A percentile compares a stretch with the other conserved stretches of the same genome.
Evolutionary conservation across 2,329 filamentous ascomycete species (phyloP).

Genomic region (Ophidiomyces ophidiicola): DNA sequence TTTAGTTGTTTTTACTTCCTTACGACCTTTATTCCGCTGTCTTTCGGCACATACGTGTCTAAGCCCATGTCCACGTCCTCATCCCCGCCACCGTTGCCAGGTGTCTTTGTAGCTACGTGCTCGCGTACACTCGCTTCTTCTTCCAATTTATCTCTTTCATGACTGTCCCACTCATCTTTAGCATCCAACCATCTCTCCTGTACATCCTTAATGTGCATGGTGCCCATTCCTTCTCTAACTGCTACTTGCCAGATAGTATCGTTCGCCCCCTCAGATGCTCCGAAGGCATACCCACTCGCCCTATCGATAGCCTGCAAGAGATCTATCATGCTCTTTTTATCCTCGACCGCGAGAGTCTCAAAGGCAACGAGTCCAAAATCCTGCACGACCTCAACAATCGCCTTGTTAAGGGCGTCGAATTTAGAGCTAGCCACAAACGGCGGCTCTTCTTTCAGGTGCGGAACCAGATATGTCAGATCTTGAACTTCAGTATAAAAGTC

Average conservation of each 20-base stretch:
- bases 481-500: conserved; percentile 98
- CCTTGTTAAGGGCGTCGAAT: conserved; percentile 72
- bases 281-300: conserved; percentile 86
- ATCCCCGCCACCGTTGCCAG: conserved; percentile 19
- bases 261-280: conserved; percentile 77
- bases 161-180: conserved; percentile 74
- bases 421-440: conserved; percentile 58
- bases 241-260: conserved; percentile 96
- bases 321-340: conserved; percentile 94
- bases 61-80: conserved; percentile 24
- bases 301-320: conserved; percentile 80
- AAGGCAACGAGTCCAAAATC: conserved; percentile 83
- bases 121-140: conserved; percentile 52
- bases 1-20: conserved; percentile 39
- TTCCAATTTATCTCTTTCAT: conserved; percentile 63
- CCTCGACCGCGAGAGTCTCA: conserved; percentile 88
- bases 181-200: conserved; percentile 93
- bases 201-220: conserved; percentile 74
- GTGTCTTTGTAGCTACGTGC: conserved; percentile 20
- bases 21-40: conserved; percentile 60
- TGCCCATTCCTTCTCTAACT: conserved; percentile 58
- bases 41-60: conserved; percentile 36
- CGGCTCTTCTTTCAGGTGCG: conserved; percentile 66
- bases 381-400: conserved; percentile 75
- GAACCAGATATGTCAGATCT: conserved; percentile 72